A percentile compares a stretch with the other conserved stretches of the same genome.
phyloP scores from a whole-genome alignment of 805 yeast species.

The Cyberlindnera euphorbiiphila region DNA sequence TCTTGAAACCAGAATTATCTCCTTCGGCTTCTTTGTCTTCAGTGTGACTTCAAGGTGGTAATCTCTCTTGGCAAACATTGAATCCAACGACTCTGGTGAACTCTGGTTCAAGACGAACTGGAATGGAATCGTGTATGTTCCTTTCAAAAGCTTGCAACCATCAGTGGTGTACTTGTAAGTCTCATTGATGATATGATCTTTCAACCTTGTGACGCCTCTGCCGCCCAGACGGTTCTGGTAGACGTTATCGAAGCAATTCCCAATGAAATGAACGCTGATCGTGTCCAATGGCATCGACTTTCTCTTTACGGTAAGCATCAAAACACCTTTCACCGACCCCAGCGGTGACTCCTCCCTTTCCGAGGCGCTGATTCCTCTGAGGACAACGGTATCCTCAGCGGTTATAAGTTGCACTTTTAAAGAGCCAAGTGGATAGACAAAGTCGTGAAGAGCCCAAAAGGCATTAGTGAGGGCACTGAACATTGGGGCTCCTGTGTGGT shows the following conservation, averaged over 20 bases:
- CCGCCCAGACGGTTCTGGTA: background rate
- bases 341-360: constrained; percentile 17
- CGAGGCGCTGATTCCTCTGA: constrained; percentile 19
- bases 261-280: constrained; percentile 17
- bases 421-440: constrained; percentile 4
- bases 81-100: constrained; percentile 18
- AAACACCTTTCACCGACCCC: constrained; percentile 14
- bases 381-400: constrained; percentile 14
- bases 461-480: background rate
- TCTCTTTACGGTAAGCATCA: constrained; percentile 13
- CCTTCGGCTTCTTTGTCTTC: background rate
- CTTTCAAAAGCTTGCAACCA: constrained; percentile 9
- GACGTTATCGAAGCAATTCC: constrained; percentile 13
- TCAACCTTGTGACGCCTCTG: constrained; percentile 5
- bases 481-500: background rate
- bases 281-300: constrained; percentile 7
- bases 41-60: constrained; percentile 17
- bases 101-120: constrained; percentile 21
- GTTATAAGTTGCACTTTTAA: constrained; percentile 10
- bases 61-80: constrained; percentile 14
- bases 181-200: constrained; percentile 14
- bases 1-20: background rate
- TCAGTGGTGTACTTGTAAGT: constrained; percentile 10
- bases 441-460: constrained; percentile 3
- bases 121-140: constrained; percentile 23